Evolutionary conservation across 108 stramenopile genomes (phyloP), one percentile per base, ranked within the genome.

Genomic region (Schizochytrium sp.): DNA sequence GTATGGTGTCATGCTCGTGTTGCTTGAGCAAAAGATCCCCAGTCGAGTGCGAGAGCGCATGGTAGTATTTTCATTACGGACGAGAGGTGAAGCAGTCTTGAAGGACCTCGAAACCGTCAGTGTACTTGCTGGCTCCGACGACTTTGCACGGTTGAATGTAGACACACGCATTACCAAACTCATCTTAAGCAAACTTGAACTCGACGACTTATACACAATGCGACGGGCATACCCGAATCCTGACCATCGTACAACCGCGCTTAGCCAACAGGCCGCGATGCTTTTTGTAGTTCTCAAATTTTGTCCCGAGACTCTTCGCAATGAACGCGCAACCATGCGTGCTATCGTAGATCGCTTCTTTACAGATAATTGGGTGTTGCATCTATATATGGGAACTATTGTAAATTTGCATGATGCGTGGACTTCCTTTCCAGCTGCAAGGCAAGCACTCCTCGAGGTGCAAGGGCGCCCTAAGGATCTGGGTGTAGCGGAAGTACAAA

Each of bases 311-410:
- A 90, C 88, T 38, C 88, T 95, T 0, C 61, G 90, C 13, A 89
- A 89, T 13, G 92, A 93, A 49, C 19, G 42, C 8, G 88, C 91
- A 19, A 92, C 88, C 50, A 88, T 95, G 90, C 90, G 94, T 49
- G 95, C 93, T 46, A 87, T 95, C 46, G 94, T 94, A 1, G 94
- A 95, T 61, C 91, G 91, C 50, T 92, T 90, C 91, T 95, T 95
- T 89, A 87, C 88, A 60, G 95, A 95, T 56, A 95, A 95, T 90
- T 95, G 93, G 93, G 92, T 95, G 19, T 88, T 94, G n/a, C 92
- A 93, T 3, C 49, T 89, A 12, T 91, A 91, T 88, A 91, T 93
- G 91, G 95, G 95, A 1, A 50, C 92, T 47, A 87, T 92, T 40
- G 93, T 94, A 38, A 94, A 95, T 92, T 91, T 95, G 61, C 88